Evolutionary conservation across 1,284 basidiomycete genomes (phyloP), one percentile per base, ranked within the genome.

Genomic region (Kwoniella shivajii): DNA sequence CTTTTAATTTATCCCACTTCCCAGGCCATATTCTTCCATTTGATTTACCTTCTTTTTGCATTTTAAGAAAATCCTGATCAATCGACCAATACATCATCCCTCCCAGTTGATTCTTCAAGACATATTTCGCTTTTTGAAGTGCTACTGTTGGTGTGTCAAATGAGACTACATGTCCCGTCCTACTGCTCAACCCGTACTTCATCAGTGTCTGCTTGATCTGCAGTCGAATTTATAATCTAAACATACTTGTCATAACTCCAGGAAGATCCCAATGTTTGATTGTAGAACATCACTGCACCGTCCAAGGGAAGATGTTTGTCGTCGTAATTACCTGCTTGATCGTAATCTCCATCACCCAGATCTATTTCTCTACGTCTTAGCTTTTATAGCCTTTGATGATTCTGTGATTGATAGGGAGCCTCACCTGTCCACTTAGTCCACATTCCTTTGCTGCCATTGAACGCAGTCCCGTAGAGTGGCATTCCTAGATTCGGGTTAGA

Each of bases 401-500:
- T 27, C 22, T 7, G 5, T 24, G 43, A 30, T 29, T 18, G 9
- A 31, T n/a, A n/a, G n/a, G n/a, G n/a, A n/a, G 13, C 45, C 53
- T 49, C 27, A 59, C 58, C 52, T 5, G 53, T 56, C 49, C 49
- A 94, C 1, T 88, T 71, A 42, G 83, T 75, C 14, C 88, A 88
- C 38, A 90, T 81, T 1, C 90, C 90, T 39, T 74, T 71, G 0
- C 89, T 92, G 38, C 85, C 80, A 71, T 88, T 85, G 71, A 92
- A 94, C 0, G 86, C 86, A 57, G 88, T 85, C 0, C 90, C 90
- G 65, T 90, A 91, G 5, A 90, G 78, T 2, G 89, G 89, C 64
- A 90, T 85, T 9, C 90, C 90, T 71, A 92, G 20, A 48, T 27
- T n/a, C 83, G 84, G 18, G 20, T n/a, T n/a, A n/a, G n/a, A n/a